phyloP scores from a whole-genome alignment of 768 basidiomycete genomes.

The Suillus fuscotomentosus region DNA sequence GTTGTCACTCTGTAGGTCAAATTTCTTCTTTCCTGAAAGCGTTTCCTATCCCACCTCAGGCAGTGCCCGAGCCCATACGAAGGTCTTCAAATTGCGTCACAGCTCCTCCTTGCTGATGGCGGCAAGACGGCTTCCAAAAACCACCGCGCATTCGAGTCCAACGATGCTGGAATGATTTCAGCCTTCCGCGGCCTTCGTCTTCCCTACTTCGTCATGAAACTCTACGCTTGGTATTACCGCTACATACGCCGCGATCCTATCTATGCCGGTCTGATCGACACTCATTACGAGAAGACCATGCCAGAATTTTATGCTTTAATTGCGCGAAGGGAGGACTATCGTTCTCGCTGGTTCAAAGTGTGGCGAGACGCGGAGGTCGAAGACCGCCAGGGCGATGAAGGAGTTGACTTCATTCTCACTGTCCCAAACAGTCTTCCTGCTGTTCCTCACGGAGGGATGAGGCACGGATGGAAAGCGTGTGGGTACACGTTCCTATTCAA shows the following conservation, averaged over 20 bases:
- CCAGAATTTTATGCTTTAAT: constrained; percentile 51
- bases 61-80: constrained; percentile 48
- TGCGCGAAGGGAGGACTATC: constrained; percentile 41
- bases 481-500: constrained; percentile 70
- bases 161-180: constrained; percentile 46
- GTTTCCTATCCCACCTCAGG: constrained; percentile 5
- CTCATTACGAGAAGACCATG: constrained; percentile 47
- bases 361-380: constrained; percentile 28
- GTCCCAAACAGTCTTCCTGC: constrained; percentile 65
- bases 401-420: constrained; percentile 62
- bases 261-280: constrained; percentile 53
- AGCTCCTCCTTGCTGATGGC: constrained; percentile 51
- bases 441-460: constrained; percentile 49
- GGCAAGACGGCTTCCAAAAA: constrained; percentile 36
- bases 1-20: constrained; percentile 50
- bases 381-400: constrained; percentile 32
- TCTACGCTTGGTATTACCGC: constrained; percentile 52
- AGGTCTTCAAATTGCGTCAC: constrained; percentile 50
- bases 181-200: constrained; percentile 41
- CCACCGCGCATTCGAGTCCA: constrained; percentile 41
- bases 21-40: background rate
- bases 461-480: constrained; percentile 56
- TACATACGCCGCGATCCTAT: constrained; percentile 50
- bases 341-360: constrained; percentile 37
- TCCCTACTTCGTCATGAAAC: constrained; percentile 43